Conservation (phyloP, 208 protist species). For the Willaertia magna region DNA sequence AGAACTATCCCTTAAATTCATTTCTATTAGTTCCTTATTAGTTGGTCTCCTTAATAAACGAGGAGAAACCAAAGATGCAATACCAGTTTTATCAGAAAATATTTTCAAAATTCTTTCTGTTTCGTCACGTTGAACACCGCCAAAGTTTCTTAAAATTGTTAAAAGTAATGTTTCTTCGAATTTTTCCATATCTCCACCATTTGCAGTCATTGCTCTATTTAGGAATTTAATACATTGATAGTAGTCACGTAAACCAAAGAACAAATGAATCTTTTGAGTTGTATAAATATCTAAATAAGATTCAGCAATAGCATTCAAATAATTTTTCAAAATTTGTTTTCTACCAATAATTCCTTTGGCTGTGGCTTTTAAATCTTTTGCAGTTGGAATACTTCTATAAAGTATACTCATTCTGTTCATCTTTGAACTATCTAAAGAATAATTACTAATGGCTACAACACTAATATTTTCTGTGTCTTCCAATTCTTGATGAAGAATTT, state of each 20-base stretch:
- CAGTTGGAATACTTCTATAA: not conserved
- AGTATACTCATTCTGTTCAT: conserved; percentile 48
- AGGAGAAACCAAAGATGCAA: too few species aligned
- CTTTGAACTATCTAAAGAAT: conserved; percentile 54
- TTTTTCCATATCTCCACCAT: not conserved
- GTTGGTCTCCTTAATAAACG: not conserved
- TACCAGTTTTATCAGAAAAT: not conserved
- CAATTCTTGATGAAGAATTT: conserved; percentile 57
- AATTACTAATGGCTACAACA: conserved; percentile 62
- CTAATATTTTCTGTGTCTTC: conserved; percentile 27
- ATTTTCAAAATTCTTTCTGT: not conserved
- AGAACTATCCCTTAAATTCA: conserved; percentile 17
- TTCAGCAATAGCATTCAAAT: not conserved
- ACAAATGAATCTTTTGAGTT: conserved; percentile 24
- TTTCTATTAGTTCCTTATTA: not conserved
- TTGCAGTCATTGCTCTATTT: not conserved
- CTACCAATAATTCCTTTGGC: conserved; percentile 19
- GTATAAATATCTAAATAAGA: conserved; percentile 22
- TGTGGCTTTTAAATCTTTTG: conserved; percentile 12
- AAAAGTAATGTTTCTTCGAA: not conserved
- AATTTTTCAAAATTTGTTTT: not conserved
- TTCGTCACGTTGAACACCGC: conserved; percentile 3
- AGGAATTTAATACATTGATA: conserved; percentile 28
- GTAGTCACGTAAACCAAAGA: conserved; percentile 47
- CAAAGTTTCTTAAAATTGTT: conserved; percentile 18